Percentiles rank a stretch among this genome's conserved stretches.
phyloP scores from a whole-genome alignment of 2,329 filamentous ascomycete species.

The Trichoderma brevicompactum region DNA sequence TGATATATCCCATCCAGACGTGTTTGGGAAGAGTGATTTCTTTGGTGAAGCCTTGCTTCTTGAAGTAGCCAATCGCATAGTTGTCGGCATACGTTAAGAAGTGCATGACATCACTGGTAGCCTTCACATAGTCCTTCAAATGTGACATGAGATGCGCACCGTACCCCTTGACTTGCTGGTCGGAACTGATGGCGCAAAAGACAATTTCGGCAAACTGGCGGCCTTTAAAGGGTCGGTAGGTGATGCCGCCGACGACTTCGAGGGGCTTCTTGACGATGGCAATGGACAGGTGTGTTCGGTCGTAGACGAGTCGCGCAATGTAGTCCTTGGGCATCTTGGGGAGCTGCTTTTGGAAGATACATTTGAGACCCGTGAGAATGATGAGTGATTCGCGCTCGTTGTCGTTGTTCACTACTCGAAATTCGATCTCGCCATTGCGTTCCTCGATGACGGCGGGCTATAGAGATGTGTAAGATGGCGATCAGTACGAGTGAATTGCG shows the following conservation, averaged over 20 bases:
- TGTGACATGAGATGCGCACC: slow-evolving; percentile 98
- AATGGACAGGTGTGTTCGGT: slow-evolving; percentile 93
- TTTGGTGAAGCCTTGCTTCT: slow-evolving; percentile 98
- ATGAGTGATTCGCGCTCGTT: slow-evolving; percentile 85
- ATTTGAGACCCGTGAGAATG: slow-evolving; percentile 93
- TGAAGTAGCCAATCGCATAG: slow-evolving; percentile 98
- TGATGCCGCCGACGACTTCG: slow-evolving; percentile 95
- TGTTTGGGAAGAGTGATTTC: slow-evolving; percentile 90
- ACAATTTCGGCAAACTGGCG: slow-evolving; percentile 97
- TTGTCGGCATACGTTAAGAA: slow-evolving; percentile 99
- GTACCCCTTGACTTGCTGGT: slow-evolving; percentile 98
- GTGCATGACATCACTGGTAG: slow-evolving; percentile 95
- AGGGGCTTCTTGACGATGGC: slow-evolving; percentile 96
- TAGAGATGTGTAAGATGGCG: not conserved
- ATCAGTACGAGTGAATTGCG: not conserved
- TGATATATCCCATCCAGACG: slow-evolving; percentile 99
- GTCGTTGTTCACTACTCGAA: slow-evolving; percentile 97
- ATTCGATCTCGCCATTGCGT: slow-evolving; percentile 91
- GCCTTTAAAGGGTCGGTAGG: slow-evolving; percentile 90
- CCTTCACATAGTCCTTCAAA: slow-evolving; percentile 97
- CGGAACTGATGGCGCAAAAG: slow-evolving; percentile 95
- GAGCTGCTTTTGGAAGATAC: slow-evolving; percentile 97
- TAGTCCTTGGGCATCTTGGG: slow-evolving; percentile 99
- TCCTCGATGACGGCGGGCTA: slow-evolving; percentile 91
- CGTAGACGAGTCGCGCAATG: slow-evolving; percentile 95